These are phyloP conservation scores for Metschnikowia rubicola DNA, from an alignment of 805 yeast genomes.

Conservation along the genomic window DNA sequence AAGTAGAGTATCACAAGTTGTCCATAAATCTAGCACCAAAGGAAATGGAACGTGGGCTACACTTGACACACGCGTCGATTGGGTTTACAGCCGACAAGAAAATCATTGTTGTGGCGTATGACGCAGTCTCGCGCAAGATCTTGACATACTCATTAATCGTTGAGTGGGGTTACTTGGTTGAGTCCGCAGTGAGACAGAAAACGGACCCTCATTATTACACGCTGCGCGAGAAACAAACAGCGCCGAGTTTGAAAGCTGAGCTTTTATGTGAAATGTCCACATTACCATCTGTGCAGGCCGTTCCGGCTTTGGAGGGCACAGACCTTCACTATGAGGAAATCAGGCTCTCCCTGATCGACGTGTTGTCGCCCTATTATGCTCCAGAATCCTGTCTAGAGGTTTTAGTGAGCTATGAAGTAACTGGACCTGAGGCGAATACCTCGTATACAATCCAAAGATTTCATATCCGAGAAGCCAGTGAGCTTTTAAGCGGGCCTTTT, in stretches of 20 bases:
- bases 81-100: constrained; percentile 50
- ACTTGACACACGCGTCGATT: constrained; percentile 41
- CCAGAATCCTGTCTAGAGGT: constrained; percentile 44
- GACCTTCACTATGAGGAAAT: background rate
- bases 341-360: constrained; percentile 27
- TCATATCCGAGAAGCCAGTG: constrained; percentile 21
- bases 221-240: constrained; percentile 40
- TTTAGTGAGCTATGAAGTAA: constrained; percentile 37
- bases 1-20: constrained; percentile 51
- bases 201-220: constrained; percentile 49
- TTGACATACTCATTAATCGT: constrained; percentile 41
- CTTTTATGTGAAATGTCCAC: constrained; percentile 29
- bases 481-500: constrained; percentile 29
- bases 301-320: background rate
- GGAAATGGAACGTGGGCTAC: constrained; percentile 2
- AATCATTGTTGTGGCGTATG: constrained; percentile 42
- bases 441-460: constrained; percentile 29
- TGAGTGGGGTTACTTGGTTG: constrained; percentile 55
- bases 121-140: constrained; percentile 32
- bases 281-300: constrained; percentile 2
- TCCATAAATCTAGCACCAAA: constrained; percentile 22
- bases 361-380: constrained; percentile 45
- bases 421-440: constrained; percentile 12
- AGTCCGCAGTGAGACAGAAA: constrained; percentile 45
- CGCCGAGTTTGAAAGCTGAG: constrained; percentile 38